A percentile compares a stretch with the other conserved stretches of the same genome.
These are phyloP conservation scores for Picea abies DNA, from an alignment of 83 land plant genomes.

Conservation along the genomic window DNA sequence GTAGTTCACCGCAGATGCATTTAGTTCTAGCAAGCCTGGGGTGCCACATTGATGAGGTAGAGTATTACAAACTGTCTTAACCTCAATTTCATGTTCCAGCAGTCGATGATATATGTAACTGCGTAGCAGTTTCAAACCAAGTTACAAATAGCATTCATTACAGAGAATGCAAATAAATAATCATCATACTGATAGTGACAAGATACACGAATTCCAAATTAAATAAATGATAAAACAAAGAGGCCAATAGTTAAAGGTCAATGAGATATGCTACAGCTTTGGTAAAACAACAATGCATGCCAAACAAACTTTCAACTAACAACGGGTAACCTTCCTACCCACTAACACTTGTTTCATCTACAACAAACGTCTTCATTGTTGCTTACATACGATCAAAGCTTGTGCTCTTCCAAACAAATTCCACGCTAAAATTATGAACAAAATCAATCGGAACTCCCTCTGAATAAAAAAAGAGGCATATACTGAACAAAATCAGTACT, in stretches of 20 bases:
- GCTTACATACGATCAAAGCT: constrained; percentile 99
- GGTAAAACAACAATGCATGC: no score
- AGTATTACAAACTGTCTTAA: constrained; percentile 79
- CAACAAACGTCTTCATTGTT: constrained; percentile 99
- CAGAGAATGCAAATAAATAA: background rate
- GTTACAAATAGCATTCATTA: background rate
- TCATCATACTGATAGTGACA: background rate
- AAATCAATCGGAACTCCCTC: constrained; percentile 99
- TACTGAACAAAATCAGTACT: background rate
- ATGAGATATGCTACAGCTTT: no score
- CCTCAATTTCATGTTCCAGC: constrained; percentile 98
- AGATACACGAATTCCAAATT: background rate
- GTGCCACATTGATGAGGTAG: no score
- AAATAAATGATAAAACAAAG: no score
- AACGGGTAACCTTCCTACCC: constrained; percentile 57
- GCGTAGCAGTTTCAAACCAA: background rate
- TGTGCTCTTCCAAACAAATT: constrained; percentile 99
- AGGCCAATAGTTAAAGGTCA: no score
- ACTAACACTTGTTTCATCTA: constrained; percentile 99
- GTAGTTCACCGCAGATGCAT: no score
- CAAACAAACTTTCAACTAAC: background rate
- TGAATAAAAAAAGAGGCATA: background rate
- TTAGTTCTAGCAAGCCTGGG: no score
- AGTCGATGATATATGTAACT: constrained; percentile 98
- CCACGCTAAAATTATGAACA: constrained; percentile 94